Percentiles rank a stretch among this genome's conserved stretches.
Conservation (phyloP, 1,284 basidiomycete species). For the Singerocomus rubriflavus region DNA sequence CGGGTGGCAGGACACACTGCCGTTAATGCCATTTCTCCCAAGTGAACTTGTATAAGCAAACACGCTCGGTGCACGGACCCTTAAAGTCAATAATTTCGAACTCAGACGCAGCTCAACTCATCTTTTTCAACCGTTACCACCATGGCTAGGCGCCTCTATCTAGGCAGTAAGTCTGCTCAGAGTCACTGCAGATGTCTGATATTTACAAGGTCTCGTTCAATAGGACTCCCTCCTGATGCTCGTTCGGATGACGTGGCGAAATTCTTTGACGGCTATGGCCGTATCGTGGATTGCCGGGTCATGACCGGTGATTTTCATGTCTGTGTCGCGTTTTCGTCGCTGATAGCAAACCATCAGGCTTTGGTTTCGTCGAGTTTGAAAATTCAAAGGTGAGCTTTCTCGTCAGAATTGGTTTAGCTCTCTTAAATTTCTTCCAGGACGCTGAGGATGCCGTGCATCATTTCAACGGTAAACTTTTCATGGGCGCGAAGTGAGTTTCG, state of each 20-base stretch:
- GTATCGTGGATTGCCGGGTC: slow-evolving; percentile 86
- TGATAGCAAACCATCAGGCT: slow-evolving; percentile 45
- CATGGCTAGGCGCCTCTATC: slow-evolving; percentile 81
- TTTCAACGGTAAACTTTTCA: slow-evolving; percentile 83
- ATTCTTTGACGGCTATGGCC: slow-evolving; percentile 84
- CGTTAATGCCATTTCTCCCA: too few species aligned
- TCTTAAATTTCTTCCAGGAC: slow-evolving; percentile 51
- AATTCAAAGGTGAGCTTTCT: slow-evolving; percentile 54
- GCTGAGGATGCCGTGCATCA: slow-evolving; percentile 88
- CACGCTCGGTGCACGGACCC: slow-evolving; percentile 34
- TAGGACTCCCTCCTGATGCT: slow-evolving; percentile 76
- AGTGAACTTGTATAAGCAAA: too few species aligned
- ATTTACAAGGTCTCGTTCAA: slow-evolving; percentile 3
- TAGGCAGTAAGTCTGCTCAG: slow-evolving; percentile 60
- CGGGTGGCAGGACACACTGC: not conserved
- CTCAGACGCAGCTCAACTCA: slow-evolving; percentile 31
- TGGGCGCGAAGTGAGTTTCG: slow-evolving; percentile 74
- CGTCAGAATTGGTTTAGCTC: not conserved
- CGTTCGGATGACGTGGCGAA: slow-evolving; percentile 78
- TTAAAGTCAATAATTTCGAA: slow-evolving; percentile 37
- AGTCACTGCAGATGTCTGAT: not conserved
- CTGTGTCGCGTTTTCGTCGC: not conserved
- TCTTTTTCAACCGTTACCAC: slow-evolving; percentile 45
- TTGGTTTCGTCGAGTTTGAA: slow-evolving; percentile 95
- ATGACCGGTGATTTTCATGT: slow-evolving; percentile 72